Evolutionary conservation across 2,329 filamentous ascomycete genomes (phyloP).

Genomic region (Ophiosphaerella korrae): DNA sequence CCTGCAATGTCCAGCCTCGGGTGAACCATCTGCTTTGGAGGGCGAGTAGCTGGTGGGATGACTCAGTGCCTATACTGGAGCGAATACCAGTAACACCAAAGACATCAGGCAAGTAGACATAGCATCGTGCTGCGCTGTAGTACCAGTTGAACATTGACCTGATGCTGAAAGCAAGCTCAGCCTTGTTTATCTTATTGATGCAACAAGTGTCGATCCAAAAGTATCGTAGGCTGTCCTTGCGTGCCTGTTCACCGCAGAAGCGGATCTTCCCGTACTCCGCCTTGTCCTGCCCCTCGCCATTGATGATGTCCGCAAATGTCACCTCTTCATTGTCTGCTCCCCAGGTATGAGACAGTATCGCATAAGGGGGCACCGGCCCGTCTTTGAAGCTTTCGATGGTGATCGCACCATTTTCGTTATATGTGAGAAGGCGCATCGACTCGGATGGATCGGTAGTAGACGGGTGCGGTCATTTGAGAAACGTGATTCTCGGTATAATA

Average conservation of each 20-base stretch:
- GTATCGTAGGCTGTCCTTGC: slow-evolving; percentile 9
- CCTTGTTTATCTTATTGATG: too few species aligned
- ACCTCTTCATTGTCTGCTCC: slow-evolving; percentile 11
- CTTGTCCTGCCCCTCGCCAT: not conserved
- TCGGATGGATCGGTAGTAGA: too few species aligned
- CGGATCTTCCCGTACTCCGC: slow-evolving; percentile 6
- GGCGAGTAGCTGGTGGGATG: too few species aligned
- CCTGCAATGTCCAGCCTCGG: slow-evolving; percentile 19
- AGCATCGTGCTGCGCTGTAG: slow-evolving; percentile 6
- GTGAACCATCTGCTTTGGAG: too few species aligned
- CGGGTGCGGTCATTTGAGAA: too few species aligned
- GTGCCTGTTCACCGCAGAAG: slow-evolving; percentile 4
- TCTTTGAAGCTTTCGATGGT: too few species aligned
- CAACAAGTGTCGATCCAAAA: slow-evolving; percentile 19
- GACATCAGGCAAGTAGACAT: slow-evolving; percentile 16
- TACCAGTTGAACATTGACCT: slow-evolving; percentile 21
- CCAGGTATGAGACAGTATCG: slow-evolving; percentile 22
- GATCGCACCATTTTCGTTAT: too few species aligned
- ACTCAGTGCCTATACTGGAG: too few species aligned
- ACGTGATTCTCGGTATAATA: too few species aligned
- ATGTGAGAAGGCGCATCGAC: too few species aligned
- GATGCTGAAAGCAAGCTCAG: slow-evolving; percentile 8
- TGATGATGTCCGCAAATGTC: not conserved
- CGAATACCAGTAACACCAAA: too few species aligned
- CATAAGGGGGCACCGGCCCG: slow-evolving; percentile 6